Base-by-base conservation (phyloP, 305 asterid species). In the Fraxinus sp. region DNA sequence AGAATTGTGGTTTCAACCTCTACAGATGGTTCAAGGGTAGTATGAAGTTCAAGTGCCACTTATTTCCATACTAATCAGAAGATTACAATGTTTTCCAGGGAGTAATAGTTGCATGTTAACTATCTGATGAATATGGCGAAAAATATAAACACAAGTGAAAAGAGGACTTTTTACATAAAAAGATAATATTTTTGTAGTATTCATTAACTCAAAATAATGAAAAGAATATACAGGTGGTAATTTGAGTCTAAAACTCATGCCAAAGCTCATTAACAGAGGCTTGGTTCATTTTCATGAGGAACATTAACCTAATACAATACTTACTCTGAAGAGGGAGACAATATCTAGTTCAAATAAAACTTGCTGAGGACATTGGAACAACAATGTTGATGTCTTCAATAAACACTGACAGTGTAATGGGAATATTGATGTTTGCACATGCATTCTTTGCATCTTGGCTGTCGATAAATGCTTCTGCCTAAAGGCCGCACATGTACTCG, bases 381-480 rank as follows among this genome's bases (percentile, higher is more conserved):
- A 57, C 68, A 57, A 2, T 6, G 70, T 49, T n/a, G 43, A 18
- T 37, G 22, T 36, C 28, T 7, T 33, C 7, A 72, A 14, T 2
- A 30, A 39, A 78, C 24, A 37, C 2, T 62, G 33, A 46, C 24
- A 41, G 41, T 14, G 22, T 5, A n/a, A 75, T 28, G 16, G 16
- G 18, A 66, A 26, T 73, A 87, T 8, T 80, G 85, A 30, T 87
- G 79, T 81, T 85, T 91, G 91, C 98, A 92, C 98, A 94, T 94
- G 87, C 94, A 93, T 78, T 90, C 89, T 80, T 84, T 88, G 84
- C 95, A 88, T 86, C 92, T 90, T 71, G 94, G 94, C 77, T 89
- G 97, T 80, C 94, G 85, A 84, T 96, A 96, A 75, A 93, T 89
- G 89, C 98, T 96, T 82, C 90, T 88, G 30, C 91, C 90, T 2